phyloP scores from a whole-genome alignment of 2,329 filamentous ascomycete species.

The Xylariaceae sp. region DNA sequence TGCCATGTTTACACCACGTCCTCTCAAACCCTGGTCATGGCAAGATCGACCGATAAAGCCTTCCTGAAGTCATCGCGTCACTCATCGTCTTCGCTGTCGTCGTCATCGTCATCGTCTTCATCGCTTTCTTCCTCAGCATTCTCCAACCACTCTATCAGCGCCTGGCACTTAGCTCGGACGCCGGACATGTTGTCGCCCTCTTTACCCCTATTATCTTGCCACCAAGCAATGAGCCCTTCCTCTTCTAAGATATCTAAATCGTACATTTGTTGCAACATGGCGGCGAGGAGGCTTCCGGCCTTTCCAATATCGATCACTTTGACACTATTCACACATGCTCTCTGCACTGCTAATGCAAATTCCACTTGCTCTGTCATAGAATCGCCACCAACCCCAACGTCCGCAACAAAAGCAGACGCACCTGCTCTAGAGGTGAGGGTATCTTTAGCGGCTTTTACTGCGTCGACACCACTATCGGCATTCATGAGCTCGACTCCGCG shows the following conservation, averaged over 20 bases:
- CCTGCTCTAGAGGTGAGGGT: slow-evolving; percentile 62
- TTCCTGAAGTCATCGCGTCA: not conserved
- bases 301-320: slow-evolving; percentile 60
- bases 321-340: slow-evolving; percentile 70
- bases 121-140: slow-evolving; percentile 76
- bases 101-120: slow-evolving; percentile 64
- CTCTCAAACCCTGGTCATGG: no score
- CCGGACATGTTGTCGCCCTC: slow-evolving; percentile 71
- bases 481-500: slow-evolving; percentile 73
- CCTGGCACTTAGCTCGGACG: slow-evolving; percentile 75
- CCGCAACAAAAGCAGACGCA: slow-evolving; percentile 61
- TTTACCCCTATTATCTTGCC: slow-evolving; percentile 73
- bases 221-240: slow-evolving; percentile 88
- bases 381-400: slow-evolving; percentile 68
- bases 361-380: slow-evolving; percentile 81
- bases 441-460: slow-evolving; percentile 67
- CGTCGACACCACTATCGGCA: slow-evolving; percentile 59
- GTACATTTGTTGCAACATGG: slow-evolving; percentile 83
- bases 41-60: not conserved
- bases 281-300: slow-evolving; percentile 71
- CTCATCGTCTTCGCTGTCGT: slow-evolving; percentile 10
- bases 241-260: slow-evolving; percentile 85
- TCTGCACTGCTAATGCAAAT: slow-evolving; percentile 81
- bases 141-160: slow-evolving; percentile 83
- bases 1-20: no score